A percentile compares a stretch with the other conserved stretches of the same genome.
phyloP scores from a whole-genome alignment of 768 basidiomycete genomes.

The Kwoniella botswanensis region DNA sequence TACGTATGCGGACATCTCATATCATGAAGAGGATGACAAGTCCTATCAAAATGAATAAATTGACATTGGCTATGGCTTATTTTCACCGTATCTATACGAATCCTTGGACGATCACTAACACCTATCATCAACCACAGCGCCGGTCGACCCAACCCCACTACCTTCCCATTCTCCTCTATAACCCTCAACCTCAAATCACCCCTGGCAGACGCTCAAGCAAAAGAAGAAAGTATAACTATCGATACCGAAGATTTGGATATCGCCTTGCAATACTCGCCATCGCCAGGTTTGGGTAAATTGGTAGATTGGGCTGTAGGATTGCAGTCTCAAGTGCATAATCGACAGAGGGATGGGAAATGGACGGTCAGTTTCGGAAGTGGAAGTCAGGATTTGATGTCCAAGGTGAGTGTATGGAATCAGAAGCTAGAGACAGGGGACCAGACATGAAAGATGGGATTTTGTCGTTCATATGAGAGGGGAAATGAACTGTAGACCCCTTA shows the following conservation, averaged over 20 bases:
- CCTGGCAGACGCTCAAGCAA: conserved; percentile 61
- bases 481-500: too few species aligned
- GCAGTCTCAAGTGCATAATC: conserved; percentile 72
- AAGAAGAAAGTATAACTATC: conserved; percentile 64
- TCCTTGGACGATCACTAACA: neutral
- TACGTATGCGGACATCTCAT: too few species aligned
- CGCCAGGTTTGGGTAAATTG: conserved; percentile 70
- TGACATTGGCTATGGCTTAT: too few species aligned
- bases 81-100: too few species aligned
- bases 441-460: too few species aligned
- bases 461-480: too few species aligned
- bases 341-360: conserved; percentile 71
- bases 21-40: too few species aligned
- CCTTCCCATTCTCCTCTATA: conserved; percentile 87
- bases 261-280: conserved; percentile 75
- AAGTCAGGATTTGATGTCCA: conserved; percentile 86
- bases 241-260: conserved; percentile 66
- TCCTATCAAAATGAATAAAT: too few species aligned
- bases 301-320: conserved; percentile 61
- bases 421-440: too few species aligned
- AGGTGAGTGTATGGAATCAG: conserved; percentile 63
- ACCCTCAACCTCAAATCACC: conserved; percentile 62
- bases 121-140: conserved; percentile 59
- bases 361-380: conserved; percentile 76
- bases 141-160: conserved; percentile 87